These are phyloP conservation scores for Colletotrichum falcatum DNA, from an alignment of 2,329 filamentous ascomycete species.

Conservation along the genomic window DNA sequence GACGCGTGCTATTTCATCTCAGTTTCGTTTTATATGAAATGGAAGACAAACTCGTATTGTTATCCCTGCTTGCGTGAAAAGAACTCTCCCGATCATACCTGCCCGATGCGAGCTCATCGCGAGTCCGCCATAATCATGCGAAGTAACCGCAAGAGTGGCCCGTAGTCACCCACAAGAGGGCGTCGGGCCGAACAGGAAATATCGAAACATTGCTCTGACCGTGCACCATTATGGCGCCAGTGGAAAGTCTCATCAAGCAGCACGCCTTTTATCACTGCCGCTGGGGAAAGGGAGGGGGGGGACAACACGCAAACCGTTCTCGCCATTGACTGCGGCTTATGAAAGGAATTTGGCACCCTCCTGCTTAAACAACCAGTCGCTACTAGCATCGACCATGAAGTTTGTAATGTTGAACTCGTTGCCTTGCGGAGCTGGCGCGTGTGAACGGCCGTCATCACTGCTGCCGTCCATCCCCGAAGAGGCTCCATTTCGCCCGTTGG, in stretches of 20 bases:
- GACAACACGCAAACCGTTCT: not conserved
- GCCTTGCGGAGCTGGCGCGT: conserved; percentile 46
- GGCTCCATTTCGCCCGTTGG: conserved; percentile 41
- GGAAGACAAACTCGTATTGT: not conserved
- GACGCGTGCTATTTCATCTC: not conserved
- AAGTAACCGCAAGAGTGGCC: not conserved
- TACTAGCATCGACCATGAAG: conserved; percentile 79
- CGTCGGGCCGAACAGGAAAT: not conserved
- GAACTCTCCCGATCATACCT: not conserved
- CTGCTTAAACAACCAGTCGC: conserved; percentile 79
- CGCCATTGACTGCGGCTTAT: not conserved
- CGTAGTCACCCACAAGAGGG: not conserved
- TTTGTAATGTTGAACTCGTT: conserved; percentile 84
- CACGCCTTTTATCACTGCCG: conserved; percentile 3
- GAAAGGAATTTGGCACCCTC: conserved; percentile 48
- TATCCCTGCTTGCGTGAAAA: not conserved
- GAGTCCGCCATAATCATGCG: conserved; percentile 3
- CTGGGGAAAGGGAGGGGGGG: too few relatives aligned
- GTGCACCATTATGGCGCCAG: not conserved
- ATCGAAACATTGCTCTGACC: not conserved
- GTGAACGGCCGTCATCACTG: conserved; percentile 45
- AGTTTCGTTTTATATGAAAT: too few relatives aligned
- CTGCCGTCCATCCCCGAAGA: conserved; percentile 40
- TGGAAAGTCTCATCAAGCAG: not conserved
- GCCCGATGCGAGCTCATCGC: not conserved